A percentile compares a stretch with the other conserved stretches of the same genome.
These are phyloP conservation scores for Allomyces javanicus DNA, from an alignment of 192 early-diverging fungal species.

Conservation along the genomic window DNA sequence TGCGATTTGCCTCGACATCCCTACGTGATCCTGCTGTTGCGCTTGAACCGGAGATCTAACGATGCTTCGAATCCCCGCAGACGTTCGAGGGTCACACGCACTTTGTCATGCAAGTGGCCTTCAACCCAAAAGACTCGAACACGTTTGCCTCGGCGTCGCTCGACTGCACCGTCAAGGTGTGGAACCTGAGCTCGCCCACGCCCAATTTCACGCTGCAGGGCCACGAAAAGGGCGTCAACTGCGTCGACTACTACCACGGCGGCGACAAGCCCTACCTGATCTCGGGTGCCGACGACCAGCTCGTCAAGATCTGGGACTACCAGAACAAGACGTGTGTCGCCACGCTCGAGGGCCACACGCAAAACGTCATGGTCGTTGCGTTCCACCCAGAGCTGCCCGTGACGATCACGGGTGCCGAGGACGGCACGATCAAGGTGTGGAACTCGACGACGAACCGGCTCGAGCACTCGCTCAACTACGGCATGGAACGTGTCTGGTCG, in stretches of 20 bases:
- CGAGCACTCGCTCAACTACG: slow-evolving; percentile 94
- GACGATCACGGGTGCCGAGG: slow-evolving; percentile 85
- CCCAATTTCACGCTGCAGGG: slow-evolving; percentile 95
- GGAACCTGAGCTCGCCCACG: slow-evolving; percentile 77
- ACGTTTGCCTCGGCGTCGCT: slow-evolving; percentile 95
- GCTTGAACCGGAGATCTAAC: background rate
- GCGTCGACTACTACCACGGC: slow-evolving; percentile 94
- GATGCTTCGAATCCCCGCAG: slow-evolving; percentile 10
- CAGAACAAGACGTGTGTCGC: slow-evolving; percentile 99
- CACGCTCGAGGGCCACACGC: slow-evolving; percentile 90
- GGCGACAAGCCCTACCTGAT: slow-evolving; percentile 95
- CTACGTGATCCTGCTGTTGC: background rate
- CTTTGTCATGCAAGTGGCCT: slow-evolving; percentile 89
- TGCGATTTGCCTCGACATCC: background rate
- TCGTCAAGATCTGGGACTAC: slow-evolving; percentile 96
- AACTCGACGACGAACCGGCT: slow-evolving; percentile 91
- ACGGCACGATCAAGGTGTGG: slow-evolving; percentile 89
- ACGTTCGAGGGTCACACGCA: slow-evolving; percentile 94
- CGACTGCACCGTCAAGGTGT: slow-evolving; percentile 92
- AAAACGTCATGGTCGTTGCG: slow-evolving; percentile 73
- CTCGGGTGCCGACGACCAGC: slow-evolving; percentile 85
- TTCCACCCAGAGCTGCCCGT: slow-evolving; percentile 96
- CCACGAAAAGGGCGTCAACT: slow-evolving; percentile 94
- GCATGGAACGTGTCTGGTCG: slow-evolving; percentile 93
- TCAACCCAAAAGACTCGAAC: slow-evolving; percentile 99